Conservation (phyloP, 345 rosid genomes). For the Boechera divaricarpa region DNA sequence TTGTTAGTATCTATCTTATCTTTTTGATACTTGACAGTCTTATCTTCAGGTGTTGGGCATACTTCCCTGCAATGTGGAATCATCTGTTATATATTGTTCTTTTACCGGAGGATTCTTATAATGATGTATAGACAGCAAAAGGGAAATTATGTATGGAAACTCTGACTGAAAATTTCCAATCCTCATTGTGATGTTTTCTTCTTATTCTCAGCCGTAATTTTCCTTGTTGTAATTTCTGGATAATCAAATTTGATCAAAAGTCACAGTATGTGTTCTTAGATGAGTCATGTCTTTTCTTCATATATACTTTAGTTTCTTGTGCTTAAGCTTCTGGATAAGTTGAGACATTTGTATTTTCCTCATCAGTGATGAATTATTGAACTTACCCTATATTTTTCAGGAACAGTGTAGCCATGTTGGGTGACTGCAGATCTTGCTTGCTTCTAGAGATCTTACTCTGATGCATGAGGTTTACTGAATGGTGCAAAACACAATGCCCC, state of each 20-base stretch:
- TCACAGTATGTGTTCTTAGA: neutral
- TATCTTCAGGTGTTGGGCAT: slow-evolving; percentile 47
- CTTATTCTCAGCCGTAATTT: slow-evolving; percentile 1
- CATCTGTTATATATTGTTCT: slow-evolving; percentile 35
- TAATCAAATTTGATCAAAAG: slow-evolving; percentile 16
- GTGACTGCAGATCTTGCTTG: slow-evolving; percentile 45
- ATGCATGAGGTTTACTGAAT: slow-evolving; percentile 43
- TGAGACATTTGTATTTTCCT: neutral
- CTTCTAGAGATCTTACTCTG: slow-evolving; percentile 52
- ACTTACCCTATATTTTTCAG: slow-evolving; percentile 59
- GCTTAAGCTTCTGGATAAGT: slow-evolving; percentile 21
- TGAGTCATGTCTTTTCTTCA: slow-evolving; percentile 6
- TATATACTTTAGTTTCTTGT: slow-evolving; percentile 1
- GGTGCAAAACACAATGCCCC: slow-evolving; percentile 37
- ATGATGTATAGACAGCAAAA: slow-evolving; percentile 38
- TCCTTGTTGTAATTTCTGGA: slow-evolving; percentile 26
- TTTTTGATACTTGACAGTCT: slow-evolving; percentile 34
- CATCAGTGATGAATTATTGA: slow-evolving; percentile 42
- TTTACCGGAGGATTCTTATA: slow-evolving; percentile 36
- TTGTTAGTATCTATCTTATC: slow-evolving; percentile 35
- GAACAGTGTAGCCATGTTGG: slow-evolving; percentile 47
- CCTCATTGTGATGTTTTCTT: slow-evolving; percentile 13
- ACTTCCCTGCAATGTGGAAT: slow-evolving; percentile 37
- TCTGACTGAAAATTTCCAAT: neutral
- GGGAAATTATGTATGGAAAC: slow-evolving; percentile 38